These are phyloP conservation scores for Naganishia vaughanmartiniae DNA, from an alignment of 768 basidiomycete species.

Conservation along the genomic window DNA sequence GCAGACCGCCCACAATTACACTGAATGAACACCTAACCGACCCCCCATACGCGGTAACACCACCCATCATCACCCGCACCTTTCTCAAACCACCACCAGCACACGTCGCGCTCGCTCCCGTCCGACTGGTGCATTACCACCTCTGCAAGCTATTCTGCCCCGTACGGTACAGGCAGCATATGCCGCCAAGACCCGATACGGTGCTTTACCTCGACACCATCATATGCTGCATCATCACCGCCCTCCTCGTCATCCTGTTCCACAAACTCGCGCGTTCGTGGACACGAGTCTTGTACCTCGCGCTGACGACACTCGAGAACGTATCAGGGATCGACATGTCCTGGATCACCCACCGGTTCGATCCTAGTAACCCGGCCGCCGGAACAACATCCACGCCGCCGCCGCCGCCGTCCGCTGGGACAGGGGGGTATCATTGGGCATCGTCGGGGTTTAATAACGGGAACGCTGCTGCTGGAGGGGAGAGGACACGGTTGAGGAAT, in stretches of 20 bases:
- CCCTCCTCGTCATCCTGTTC: slow-evolving; percentile 33
- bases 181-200: slow-evolving; percentile 9
- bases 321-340: slow-evolving; percentile 21
- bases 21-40: not conserved
- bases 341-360: slow-evolving; percentile 14
- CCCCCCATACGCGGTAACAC: slow-evolving; percentile 6
- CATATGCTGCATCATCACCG: slow-evolving; percentile 32
- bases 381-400: not conserved
- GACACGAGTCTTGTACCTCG: not conserved
- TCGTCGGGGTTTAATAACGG: not conserved
- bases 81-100: slow-evolving; percentile 14
- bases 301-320: not conserved
- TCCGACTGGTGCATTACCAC: slow-evolving; percentile 25
- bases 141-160: slow-evolving; percentile 22
- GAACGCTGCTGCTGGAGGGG: not conserved
- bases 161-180: not conserved
- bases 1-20: not conserved
- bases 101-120: slow-evolving; percentile 14
- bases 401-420: no score
- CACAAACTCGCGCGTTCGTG: slow-evolving; percentile 26
- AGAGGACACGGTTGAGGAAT: slow-evolving; percentile 4
- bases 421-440: not conserved
- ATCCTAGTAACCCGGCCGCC: not conserved
- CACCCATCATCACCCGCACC: slow-evolving; percentile 1
- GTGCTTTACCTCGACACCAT: slow-evolving; percentile 37